Percentiles rank a stretch among this genome's conserved stretches.
These are phyloP conservation scores for Diospyros lotus DNA, from an alignment of 148 eudicot genomes.

Conservation along the genomic window DNA sequence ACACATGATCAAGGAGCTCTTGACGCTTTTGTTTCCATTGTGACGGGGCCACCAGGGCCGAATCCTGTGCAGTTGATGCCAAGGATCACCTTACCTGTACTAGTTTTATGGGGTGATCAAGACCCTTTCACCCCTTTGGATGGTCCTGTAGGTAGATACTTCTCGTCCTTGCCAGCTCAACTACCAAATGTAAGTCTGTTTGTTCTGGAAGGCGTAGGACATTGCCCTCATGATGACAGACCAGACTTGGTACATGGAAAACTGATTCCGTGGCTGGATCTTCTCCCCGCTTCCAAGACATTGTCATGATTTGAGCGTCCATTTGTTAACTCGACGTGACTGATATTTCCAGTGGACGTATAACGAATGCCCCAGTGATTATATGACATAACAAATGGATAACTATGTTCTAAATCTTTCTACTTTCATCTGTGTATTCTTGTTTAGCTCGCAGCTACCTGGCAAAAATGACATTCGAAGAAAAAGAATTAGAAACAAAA, in stretches of 20 bases:
- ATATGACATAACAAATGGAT: too few relatives aligned
- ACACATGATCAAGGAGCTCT: constrained; percentile 80
- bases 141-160: constrained; percentile 93
- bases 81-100: constrained; percentile 47
- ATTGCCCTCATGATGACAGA: constrained; percentile 92
- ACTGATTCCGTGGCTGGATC: constrained; percentile 76
- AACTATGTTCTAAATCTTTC: too few relatives aligned
- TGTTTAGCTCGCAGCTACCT: too few relatives aligned
- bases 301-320: background rate
- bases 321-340: too few relatives aligned
- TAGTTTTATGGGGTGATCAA: constrained; percentile 82
- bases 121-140: constrained; percentile 93
- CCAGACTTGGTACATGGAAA: constrained; percentile 78
- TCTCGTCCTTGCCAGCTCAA: constrained; percentile 48
- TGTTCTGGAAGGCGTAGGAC: constrained; percentile 82
- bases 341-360: too few relatives aligned
- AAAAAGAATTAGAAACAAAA: too few relatives aligned
- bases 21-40: constrained; percentile 81
- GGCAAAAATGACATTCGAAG: too few relatives aligned
- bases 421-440: too few relatives aligned
- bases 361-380: too few relatives aligned
- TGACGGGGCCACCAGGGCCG: constrained; percentile 96
- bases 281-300: constrained; percentile 13
- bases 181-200: constrained; percentile 45
- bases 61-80: constrained; percentile 79